These are phyloP conservation scores for Septoria petroselini DNA, from an alignment of 2,329 filamentous ascomycete species.

Conservation along the genomic window DNA sequence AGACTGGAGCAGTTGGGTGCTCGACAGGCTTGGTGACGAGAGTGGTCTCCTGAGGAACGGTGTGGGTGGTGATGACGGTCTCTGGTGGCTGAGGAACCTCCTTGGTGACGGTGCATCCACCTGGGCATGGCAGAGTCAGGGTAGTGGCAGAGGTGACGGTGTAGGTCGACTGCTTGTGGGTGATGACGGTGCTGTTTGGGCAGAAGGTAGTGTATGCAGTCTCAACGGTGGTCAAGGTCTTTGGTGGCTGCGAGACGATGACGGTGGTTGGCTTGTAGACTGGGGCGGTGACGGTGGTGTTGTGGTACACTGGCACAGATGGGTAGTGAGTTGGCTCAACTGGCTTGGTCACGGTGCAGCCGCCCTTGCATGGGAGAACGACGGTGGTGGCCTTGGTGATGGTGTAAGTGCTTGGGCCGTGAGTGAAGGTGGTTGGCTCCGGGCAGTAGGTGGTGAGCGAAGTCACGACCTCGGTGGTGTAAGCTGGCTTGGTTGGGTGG, in stretches of 20 bases:
- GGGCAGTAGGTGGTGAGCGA: conserved; percentile 70
- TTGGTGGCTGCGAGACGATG: conserved; percentile 49
- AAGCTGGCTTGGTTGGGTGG: conserved; percentile 1
- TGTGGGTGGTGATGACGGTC: conserved; percentile 1
- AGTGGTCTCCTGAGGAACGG: conserved; percentile 3
- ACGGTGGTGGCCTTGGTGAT: conserved; percentile 49
- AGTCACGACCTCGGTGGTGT: conserved; percentile 61
- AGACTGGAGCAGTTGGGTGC: not conserved
- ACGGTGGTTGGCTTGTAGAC: conserved; percentile 3
- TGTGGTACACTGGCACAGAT: not conserved
- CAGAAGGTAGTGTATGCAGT: conserved; percentile 67
- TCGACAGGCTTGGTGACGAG: not conserved
- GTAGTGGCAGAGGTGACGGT: conserved; percentile 53
- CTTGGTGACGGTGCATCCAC: conserved; percentile 17
- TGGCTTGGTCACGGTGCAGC: conserved; percentile 20
- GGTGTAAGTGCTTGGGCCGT: conserved; percentile 66
- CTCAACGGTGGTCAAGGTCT: conserved; percentile 58
- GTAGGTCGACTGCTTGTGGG: conserved; percentile 64
- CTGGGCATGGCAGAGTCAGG: conserved; percentile 26
- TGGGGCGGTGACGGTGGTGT: not conserved
- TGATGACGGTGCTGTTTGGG: conserved; percentile 62
- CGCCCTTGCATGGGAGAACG: conserved; percentile 23
- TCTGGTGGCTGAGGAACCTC: not conserved
- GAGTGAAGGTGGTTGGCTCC: conserved; percentile 59
- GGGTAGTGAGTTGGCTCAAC: not conserved